phyloP scores from a whole-genome alignment of 2,329 filamentous ascomycete genomes.

The Hypoxylon sp. region DNA sequence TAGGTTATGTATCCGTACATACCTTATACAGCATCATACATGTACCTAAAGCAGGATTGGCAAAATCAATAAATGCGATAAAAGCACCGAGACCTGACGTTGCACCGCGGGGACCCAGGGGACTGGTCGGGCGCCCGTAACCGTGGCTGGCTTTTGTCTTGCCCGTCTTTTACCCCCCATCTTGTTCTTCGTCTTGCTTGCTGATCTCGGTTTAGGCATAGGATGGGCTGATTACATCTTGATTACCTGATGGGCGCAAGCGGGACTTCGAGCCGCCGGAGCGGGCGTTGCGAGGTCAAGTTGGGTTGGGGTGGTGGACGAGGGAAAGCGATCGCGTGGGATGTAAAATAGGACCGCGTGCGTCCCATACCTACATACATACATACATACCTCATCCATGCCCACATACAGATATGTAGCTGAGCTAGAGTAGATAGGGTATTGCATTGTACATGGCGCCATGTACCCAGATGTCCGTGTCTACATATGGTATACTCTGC shows the following conservation, averaged over 20 bases:
- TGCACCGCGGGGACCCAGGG: constrained; percentile 44
- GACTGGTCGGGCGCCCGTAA: constrained; percentile 32
- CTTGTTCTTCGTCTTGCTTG: constrained; percentile 1
- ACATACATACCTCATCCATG: too few species aligned
- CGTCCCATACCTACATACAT: constrained; percentile 11
- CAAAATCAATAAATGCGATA: constrained; percentile 26
- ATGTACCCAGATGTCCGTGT: constrained; percentile 2
- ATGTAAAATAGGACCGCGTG: constrained; percentile 22
- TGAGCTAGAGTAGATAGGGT: constrained; percentile 5
- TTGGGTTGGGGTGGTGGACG: not conserved
- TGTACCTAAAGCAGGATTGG: not conserved
- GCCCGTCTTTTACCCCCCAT: not conserved
- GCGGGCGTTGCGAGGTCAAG: constrained; percentile 21
- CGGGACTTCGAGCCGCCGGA: constrained; percentile 47
- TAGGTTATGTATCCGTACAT: not conserved
- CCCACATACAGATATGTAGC: not conserved
- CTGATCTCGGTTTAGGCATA: not conserved
- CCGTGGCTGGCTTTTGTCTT: not conserved
- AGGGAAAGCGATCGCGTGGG: constrained; percentile 7
- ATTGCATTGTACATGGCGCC: not conserved
- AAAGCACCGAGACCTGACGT: constrained; percentile 24
- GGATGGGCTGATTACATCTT: constrained; percentile 33
- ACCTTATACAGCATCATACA: constrained; percentile 3
- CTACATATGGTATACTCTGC: constrained; percentile 28
- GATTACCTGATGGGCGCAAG: constrained; percentile 26